Percentiles rank a stretch among this genome's conserved stretches.
phyloP scores from a whole-genome alignment of 2,329 filamentous ascomycete genomes.

The Magnaporthiopsis poae region DNA sequence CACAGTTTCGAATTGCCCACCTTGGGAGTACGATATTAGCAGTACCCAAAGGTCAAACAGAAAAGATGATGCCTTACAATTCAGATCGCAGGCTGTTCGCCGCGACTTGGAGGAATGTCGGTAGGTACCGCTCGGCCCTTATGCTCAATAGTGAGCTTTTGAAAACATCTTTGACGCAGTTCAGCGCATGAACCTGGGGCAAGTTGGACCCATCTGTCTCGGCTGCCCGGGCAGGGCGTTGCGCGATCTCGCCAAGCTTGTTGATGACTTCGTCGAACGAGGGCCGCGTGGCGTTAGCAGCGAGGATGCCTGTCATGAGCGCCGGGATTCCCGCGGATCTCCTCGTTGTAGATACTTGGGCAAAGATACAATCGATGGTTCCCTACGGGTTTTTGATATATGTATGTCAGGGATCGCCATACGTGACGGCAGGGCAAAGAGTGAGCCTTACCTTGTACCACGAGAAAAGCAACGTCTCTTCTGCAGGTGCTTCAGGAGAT shows the following conservation, averaged over 20 bases:
- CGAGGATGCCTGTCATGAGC: conserved; percentile 71
- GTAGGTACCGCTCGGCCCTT: conserved; percentile 63
- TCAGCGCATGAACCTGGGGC: conserved; percentile 88
- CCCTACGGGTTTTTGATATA: conserved; percentile 32
- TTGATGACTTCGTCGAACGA: conserved; percentile 57
- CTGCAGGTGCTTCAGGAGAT: conserved; percentile 18
- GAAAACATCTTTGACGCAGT: conserved; percentile 86
- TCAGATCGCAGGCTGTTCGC: conserved; percentile 68
- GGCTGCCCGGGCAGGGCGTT: conserved; percentile 39
- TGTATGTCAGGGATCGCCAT: conserved; percentile 7
- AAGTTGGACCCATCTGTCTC: conserved; percentile 57
- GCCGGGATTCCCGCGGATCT: conserved; percentile 87
- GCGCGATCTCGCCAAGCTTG: conserved; percentile 51
- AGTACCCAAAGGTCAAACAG: not conserved
- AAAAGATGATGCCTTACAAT: conserved; percentile 41
- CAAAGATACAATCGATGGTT: conserved; percentile 59
- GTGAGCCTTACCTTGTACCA: conserved; percentile 58
- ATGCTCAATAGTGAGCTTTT: conserved; percentile 68
- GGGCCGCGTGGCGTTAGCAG: conserved; percentile 48
- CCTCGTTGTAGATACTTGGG: conserved; percentile 72
- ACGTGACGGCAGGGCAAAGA: not conserved
- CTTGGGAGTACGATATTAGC: conserved; percentile 26
- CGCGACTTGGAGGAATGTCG: conserved; percentile 67
- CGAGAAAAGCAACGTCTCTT: conserved; percentile 41
- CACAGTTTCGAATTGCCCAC: conserved; percentile 93